Conservation (phyloP, 345 rosid genomes). For the Luvunga scandens region DNA sequence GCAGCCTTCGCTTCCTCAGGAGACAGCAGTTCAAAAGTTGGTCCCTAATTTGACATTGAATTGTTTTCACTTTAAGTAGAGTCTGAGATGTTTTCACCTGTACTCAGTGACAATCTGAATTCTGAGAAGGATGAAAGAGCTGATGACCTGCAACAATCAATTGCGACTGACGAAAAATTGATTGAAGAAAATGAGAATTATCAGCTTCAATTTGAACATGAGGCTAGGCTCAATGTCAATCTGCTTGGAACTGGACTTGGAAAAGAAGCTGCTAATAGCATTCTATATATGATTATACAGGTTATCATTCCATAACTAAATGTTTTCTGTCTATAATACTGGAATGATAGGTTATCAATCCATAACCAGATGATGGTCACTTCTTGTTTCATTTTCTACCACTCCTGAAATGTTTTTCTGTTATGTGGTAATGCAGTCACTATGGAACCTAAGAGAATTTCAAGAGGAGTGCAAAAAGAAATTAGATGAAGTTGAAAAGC, state of each 20-base stretch:
- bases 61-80: too few relatives aligned
- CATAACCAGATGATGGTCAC: neutral
- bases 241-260: neutral
- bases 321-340: neutral
- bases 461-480: neutral
- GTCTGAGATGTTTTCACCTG: too few relatives aligned
- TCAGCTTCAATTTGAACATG: neutral
- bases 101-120: too few relatives aligned
- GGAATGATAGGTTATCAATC: neutral
- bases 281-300: neutral
- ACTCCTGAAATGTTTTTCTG: neutral
- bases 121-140: too few relatives aligned
- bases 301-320: neutral
- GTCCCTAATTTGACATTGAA: too few relatives aligned
- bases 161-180: too few relatives aligned
- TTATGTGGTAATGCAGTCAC: neutral
- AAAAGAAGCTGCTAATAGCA: neutral
- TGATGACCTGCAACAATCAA: too few relatives aligned
- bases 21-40: too few relatives aligned
- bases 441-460: neutral
- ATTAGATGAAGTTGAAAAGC: neutral
- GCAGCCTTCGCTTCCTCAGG: too few relatives aligned
- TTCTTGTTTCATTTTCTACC: neutral
- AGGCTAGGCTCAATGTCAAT: neutral
- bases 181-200: too few relatives aligned